Evolutionary conservation across 83 land plant species (phyloP).

Genomic region (Thuja plicata): DNA sequence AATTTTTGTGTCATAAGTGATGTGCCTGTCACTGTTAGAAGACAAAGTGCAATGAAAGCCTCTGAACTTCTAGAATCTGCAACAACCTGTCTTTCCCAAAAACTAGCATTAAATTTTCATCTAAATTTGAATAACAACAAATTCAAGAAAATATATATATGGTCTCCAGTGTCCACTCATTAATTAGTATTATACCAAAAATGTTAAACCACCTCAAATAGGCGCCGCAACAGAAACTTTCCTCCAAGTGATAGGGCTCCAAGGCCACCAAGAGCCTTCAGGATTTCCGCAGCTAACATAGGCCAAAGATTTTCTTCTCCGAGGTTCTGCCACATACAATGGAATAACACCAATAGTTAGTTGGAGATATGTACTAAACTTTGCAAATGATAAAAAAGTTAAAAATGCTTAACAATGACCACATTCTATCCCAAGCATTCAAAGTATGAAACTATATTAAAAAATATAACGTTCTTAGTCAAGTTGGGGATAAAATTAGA

Average conservation of each 20-base stretch:
- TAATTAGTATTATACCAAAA: background rate
- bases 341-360: slow-evolving; percentile 10
- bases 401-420: background rate
- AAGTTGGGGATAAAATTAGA: background rate
- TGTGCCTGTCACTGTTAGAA: slow-evolving; percentile 94
- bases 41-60: slow-evolving; percentile 95
- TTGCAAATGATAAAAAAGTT: background rate
- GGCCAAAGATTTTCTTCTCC: slow-evolving; percentile 86
- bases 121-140: background rate
- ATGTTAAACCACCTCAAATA: slow-evolving; percentile 74
- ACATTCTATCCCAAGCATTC: background rate
- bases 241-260: slow-evolving; percentile 93
- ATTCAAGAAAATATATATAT: background rate
- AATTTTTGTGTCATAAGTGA: slow-evolving; percentile 90
- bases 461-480: background rate
- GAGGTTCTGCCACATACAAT: slow-evolving; percentile 51
- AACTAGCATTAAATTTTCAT: background rate
- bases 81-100: slow-evolving; percentile 58
- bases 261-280: slow-evolving; percentile 91
- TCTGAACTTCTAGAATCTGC: slow-evolving; percentile 96
- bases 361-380: background rate
- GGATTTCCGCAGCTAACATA: slow-evolving; percentile 76
- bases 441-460: background rate
- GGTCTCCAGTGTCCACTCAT: background rate
- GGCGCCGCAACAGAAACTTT: slow-evolving; percentile 75